A percentile compares a stretch with the other conserved stretches of the same genome.
phyloP scores from a whole-genome alignment of 2,329 filamentous ascomycete species.

The Anisogramma anomala region DNA sequence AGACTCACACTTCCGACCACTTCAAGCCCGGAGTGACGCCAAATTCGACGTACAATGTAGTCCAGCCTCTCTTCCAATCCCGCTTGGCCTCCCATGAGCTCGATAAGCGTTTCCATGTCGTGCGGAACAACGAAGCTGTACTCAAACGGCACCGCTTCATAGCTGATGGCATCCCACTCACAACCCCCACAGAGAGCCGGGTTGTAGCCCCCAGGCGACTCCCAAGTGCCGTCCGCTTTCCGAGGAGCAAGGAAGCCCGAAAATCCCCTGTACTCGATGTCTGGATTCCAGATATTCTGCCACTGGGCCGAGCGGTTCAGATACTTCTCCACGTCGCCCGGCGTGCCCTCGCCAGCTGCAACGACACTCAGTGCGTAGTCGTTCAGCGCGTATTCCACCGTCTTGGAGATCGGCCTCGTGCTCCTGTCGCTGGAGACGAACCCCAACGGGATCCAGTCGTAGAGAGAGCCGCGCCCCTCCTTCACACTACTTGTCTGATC shows the following conservation, averaged over 20 bases:
- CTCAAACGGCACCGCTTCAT: slow-evolving; percentile 35
- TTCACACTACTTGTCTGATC: slow-evolving; percentile 43
- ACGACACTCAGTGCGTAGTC: slow-evolving; percentile 47
- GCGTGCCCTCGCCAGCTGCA: slow-evolving; percentile 36
- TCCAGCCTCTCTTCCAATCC: slow-evolving; percentile 40
- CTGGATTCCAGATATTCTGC: slow-evolving; percentile 47
- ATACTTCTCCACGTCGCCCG: slow-evolving; percentile 37
- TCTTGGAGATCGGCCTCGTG: slow-evolving; percentile 42
- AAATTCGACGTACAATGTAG: slow-evolving; percentile 21
- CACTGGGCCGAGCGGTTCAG: slow-evolving; percentile 44
- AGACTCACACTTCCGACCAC: too few relatives aligned
- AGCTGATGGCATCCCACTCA: slow-evolving; percentile 42
- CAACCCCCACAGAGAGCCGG: slow-evolving; percentile 41
- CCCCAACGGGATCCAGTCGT: slow-evolving; percentile 45
- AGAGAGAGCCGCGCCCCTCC: slow-evolving; percentile 55
- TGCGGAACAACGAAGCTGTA: slow-evolving; percentile 49
- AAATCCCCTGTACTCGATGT: slow-evolving; percentile 34
- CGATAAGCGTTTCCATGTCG: slow-evolving; percentile 42
- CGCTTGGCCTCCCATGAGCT: slow-evolving; percentile 37
- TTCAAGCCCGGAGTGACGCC: slow-evolving; percentile 24
- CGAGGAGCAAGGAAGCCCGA: slow-evolving; percentile 47
- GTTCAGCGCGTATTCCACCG: slow-evolving; percentile 46
- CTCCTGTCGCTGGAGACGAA: slow-evolving; percentile 39
- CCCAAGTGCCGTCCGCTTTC: slow-evolving; percentile 35
- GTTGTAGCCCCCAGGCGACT: slow-evolving; percentile 29